Evolutionary conservation across 768 basidiomycete genomes (phyloP).

Genomic region (Podaxis sp.): DNA sequence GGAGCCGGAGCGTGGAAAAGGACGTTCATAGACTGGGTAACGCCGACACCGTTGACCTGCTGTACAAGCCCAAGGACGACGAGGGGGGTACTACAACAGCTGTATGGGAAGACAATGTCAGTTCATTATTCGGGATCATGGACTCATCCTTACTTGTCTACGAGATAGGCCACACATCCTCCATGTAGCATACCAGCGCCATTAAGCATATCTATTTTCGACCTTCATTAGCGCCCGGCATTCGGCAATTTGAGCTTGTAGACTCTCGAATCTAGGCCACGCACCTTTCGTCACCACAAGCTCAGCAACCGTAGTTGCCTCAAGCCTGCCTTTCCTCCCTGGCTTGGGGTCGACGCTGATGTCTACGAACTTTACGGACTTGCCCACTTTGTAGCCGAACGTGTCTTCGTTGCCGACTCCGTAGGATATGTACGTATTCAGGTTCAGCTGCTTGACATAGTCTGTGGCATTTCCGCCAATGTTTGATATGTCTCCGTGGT

Average conservation of each 20-base stretch:
- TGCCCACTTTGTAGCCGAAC: slow-evolving; percentile 64
- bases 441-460: slow-evolving; percentile 63
- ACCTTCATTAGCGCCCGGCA: neutral
- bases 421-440: slow-evolving; percentile 68
- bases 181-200: slow-evolving; percentile 77
- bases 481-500: slow-evolving; percentile 52
- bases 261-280: slow-evolving; percentile 23
- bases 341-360: slow-evolving; percentile 50
- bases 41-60: slow-evolving; percentile 68
- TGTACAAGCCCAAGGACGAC: slow-evolving; percentile 63
- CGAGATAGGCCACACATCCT: slow-evolving; percentile 71
- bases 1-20: slow-evolving; percentile 70
- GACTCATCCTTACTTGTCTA: slow-evolving; percentile 57
- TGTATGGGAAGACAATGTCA: slow-evolving; percentile 22
- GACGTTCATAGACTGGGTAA: slow-evolving; percentile 71
- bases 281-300: slow-evolving; percentile 60
- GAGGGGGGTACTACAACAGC: slow-evolving; percentile 68
- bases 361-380: slow-evolving; percentile 58
- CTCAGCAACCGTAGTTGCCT: slow-evolving; percentile 64
- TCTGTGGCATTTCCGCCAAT: slow-evolving; percentile 65
- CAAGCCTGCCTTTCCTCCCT: slow-evolving; percentile 50
- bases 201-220: slow-evolving; percentile 62
- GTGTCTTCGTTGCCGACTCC: slow-evolving; percentile 66
- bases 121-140: neutral
- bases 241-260: slow-evolving; percentile 2